Conservation (phyloP, 257 asterid species). For the Scutellaria barbata region DNA sequence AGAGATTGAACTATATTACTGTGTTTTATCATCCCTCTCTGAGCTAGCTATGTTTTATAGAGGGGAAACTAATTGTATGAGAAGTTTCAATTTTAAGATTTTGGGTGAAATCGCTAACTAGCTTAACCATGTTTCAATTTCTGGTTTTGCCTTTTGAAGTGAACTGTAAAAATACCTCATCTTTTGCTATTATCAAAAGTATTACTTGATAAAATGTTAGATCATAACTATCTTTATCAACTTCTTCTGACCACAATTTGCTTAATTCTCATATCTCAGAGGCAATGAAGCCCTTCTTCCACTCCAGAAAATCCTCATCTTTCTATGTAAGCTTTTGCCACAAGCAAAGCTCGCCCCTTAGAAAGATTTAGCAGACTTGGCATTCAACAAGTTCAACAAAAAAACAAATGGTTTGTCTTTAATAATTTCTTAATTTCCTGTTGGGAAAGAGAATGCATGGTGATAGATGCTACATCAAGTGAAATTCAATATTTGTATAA, state of each 20-base stretch:
- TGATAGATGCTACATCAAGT: too few relatives aligned
- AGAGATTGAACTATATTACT: background rate
- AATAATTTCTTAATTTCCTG: too few relatives aligned
- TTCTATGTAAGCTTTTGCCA: slow-evolving; percentile 70
- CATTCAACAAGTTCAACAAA: slow-evolving; percentile 86
- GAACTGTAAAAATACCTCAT: background rate
- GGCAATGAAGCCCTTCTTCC: slow-evolving; percentile 84
- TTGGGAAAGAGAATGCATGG: too few relatives aligned
- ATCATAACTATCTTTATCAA: too few relatives aligned
- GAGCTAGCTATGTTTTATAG: too few relatives aligned
- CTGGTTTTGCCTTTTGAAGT: background rate
- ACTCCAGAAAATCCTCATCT: slow-evolving; percentile 74
- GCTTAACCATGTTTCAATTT: background rate
- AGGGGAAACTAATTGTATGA: too few relatives aligned
- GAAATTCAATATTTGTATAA: too few relatives aligned
- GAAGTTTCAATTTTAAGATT: too few relatives aligned
- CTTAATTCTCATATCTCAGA: slow-evolving; percentile 69
- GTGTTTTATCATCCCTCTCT: background rate
- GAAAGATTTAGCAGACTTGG: too few relatives aligned
- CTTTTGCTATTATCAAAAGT: too few relatives aligned
- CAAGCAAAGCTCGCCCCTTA: slow-evolving; percentile 91
- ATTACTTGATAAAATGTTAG: too few relatives aligned
- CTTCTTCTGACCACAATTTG: slow-evolving; percentile 28
- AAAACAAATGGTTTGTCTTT: slow-evolving; percentile 60
- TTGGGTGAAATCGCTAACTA: background rate